Percentiles rank a stretch among this genome's conserved stretches.
Evolutionary conservation across 2,329 filamentous ascomycete species (phyloP).

Genomic region (Penicillium sp.): DNA sequence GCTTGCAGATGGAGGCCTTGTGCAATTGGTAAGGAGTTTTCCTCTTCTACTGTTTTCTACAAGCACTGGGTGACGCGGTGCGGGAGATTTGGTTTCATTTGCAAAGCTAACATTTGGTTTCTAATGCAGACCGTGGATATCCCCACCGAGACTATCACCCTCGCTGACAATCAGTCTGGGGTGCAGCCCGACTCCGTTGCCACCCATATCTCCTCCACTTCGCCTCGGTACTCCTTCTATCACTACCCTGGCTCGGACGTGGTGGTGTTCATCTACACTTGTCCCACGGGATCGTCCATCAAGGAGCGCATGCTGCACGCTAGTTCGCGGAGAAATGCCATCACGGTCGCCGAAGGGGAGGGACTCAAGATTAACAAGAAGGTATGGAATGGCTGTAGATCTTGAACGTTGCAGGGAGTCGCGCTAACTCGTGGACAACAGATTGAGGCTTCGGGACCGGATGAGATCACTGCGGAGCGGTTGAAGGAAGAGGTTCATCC

Average conservation of each 20-base stretch:
- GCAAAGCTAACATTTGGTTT: conserved; percentile 28
- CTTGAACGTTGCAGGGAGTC: not conserved
- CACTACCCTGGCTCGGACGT: conserved; percentile 52
- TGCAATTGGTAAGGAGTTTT: conserved; percentile 53
- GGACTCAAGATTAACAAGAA: conserved; percentile 63
- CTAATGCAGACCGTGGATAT: conserved; percentile 44
- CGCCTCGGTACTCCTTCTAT: conserved; percentile 66
- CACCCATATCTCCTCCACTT: conserved; percentile 53
- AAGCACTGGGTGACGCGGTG: not conserved
- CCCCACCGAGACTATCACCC: conserved; percentile 58
- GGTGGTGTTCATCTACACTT: conserved; percentile 67
- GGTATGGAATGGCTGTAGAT: conserved; percentile 37
- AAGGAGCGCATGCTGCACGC: conserved; percentile 70
- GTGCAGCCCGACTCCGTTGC: conserved; percentile 51
- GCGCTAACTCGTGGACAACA: conserved; percentile 33
- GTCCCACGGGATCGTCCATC: conserved; percentile 62
- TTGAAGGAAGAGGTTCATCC: conserved; percentile 59
- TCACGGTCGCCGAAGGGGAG: conserved; percentile 58
- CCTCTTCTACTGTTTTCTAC: not conserved
- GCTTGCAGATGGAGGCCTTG: conserved; percentile 46
- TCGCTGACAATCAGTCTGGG: conserved; percentile 52
- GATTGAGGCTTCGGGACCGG: conserved; percentile 63
- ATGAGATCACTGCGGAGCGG: conserved; percentile 58
- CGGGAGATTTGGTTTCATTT: conserved; percentile 14
- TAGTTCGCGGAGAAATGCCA: conserved; percentile 59